Conservation (phyloP, 176 grass and related monocot species). For the Oryza rufipogon region DNA sequence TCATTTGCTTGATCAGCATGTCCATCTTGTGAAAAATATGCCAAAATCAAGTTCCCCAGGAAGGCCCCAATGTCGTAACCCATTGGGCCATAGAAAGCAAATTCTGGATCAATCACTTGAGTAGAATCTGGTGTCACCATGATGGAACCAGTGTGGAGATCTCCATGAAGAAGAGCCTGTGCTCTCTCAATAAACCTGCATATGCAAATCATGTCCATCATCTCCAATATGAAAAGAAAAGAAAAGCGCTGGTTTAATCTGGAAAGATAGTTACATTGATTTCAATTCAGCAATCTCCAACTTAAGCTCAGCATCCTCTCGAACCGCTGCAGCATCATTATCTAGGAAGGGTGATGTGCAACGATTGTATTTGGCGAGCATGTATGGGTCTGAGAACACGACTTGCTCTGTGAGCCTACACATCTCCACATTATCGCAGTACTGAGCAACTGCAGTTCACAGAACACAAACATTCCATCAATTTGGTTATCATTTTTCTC, state of each 20-base stretch:
- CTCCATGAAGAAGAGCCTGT: slow-evolving; percentile 94
- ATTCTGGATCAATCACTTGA: slow-evolving; percentile 93
- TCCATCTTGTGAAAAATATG: slow-evolving; percentile 93
- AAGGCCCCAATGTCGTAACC: slow-evolving; percentile 96
- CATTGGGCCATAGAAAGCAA: slow-evolving; percentile 93
- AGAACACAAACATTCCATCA: background rate
- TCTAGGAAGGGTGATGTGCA: slow-evolving; percentile 87
- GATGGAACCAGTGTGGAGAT: slow-evolving; percentile 92
- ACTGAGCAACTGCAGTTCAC: slow-evolving; percentile 73
- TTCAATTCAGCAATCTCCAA: slow-evolving; percentile 77
- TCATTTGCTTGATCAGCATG: slow-evolving; percentile 76
- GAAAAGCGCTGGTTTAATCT: background rate
- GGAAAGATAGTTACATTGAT: slow-evolving; percentile 52
- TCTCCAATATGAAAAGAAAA: background rate
- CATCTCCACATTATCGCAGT: slow-evolving; percentile 83
- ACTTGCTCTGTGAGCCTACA: slow-evolving; percentile 92
- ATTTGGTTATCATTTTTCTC: background rate
- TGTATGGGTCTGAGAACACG: slow-evolving; percentile 90
- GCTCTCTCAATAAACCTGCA: slow-evolving; percentile 90
- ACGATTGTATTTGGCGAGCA: slow-evolving; percentile 64
- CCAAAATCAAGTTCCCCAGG: slow-evolving; percentile 87
- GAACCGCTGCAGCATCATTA: slow-evolving; percentile 70
- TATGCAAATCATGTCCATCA: background rate
- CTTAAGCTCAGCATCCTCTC: slow-evolving; percentile 66
- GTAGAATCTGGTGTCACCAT: slow-evolving; percentile 89